phyloP scores from a whole-genome alignment of 1,139 yeast genomes.

The Kurtzmaniella quercitrusa region DNA sequence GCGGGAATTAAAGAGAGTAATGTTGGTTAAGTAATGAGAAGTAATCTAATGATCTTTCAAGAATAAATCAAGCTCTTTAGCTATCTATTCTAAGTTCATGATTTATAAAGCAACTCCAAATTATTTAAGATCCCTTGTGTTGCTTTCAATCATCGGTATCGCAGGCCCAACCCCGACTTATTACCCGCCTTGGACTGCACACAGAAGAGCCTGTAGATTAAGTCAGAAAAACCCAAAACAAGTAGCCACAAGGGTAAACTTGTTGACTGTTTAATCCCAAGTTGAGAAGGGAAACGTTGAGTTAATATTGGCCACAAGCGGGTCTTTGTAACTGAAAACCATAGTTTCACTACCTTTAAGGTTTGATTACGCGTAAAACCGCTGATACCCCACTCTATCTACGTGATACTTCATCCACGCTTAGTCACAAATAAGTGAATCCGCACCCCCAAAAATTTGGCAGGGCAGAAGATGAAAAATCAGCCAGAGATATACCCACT shows the following conservation, averaged over 20 bases:
- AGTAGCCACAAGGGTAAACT: background rate
- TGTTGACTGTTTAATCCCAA: background rate
- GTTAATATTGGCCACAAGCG: background rate
- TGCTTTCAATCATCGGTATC: no score
- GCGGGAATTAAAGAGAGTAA: no score
- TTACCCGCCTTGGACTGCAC: conserved; percentile 1
- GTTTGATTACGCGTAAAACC: background rate
- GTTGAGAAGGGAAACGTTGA: background rate
- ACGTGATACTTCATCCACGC: background rate
- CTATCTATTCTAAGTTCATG: no score
- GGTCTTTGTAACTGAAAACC: background rate
- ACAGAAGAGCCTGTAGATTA: background rate
- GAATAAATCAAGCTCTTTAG: no score
- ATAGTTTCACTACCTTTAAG: no score
- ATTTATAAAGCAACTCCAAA: no score
- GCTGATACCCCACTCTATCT: background rate
- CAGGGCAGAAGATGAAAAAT: conserved; percentile 7
- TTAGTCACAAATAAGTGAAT: background rate
- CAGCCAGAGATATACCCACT: conserved; percentile 36
- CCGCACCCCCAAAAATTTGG: background rate
- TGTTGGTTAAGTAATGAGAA: no score
- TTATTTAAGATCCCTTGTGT: no score
- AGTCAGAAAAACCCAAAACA: conserved; percentile 1
- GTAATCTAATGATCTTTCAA: no score
- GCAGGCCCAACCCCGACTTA: no score